A percentile compares a stretch with the other conserved stretches of the same genome.
Evolutionary conservation across 805 yeast genomes (phyloP).

Genomic region (Zygotorulaspora florentina): DNA sequence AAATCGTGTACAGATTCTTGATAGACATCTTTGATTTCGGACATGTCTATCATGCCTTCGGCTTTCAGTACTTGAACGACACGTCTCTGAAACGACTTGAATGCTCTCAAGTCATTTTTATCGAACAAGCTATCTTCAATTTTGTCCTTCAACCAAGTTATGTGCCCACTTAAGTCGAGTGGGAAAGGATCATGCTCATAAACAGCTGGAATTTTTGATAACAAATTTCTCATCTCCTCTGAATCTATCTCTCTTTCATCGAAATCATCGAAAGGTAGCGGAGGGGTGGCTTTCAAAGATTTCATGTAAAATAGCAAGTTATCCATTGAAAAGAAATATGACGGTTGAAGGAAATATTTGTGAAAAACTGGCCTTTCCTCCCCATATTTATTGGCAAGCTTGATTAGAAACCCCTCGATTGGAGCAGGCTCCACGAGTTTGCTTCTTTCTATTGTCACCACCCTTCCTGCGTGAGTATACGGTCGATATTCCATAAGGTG

Average conservation of each 20-base stretch:
- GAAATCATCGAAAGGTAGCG: constrained; percentile 40
- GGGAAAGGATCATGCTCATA: constrained; percentile 54
- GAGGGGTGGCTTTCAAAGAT: constrained; percentile 58
- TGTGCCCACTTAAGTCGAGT: constrained; percentile 46
- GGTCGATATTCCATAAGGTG: constrained; percentile 61
- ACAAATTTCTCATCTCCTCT: constrained; percentile 19
- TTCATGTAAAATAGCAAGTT: constrained; percentile 56
- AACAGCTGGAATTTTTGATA: constrained; percentile 33
- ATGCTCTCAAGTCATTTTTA: constrained; percentile 51
- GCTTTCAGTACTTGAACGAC: constrained; percentile 53
- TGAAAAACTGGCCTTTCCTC: constrained; percentile 32
- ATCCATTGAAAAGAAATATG: constrained; percentile 62
- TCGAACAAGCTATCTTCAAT: constrained; percentile 40
- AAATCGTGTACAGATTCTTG: constrained; percentile 30
- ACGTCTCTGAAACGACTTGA: constrained; percentile 63
- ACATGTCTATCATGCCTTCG: constrained; percentile 57
- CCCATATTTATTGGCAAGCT: constrained; percentile 52
- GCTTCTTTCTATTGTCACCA: constrained; percentile 20
- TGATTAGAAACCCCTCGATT: constrained; percentile 74
- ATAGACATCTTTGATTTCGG: constrained; percentile 42
- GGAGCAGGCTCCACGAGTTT: constrained; percentile 57
- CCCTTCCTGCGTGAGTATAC: constrained; percentile 39
- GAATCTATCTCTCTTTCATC: constrained; percentile 31
- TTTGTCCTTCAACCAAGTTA: constrained; percentile 55
- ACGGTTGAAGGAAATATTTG: constrained; percentile 46